These are phyloP conservation scores for Pseudogymnoascus sp. DNA, from an alignment of 2,329 filamentous ascomycete genomes.

Conservation along the genomic window DNA sequence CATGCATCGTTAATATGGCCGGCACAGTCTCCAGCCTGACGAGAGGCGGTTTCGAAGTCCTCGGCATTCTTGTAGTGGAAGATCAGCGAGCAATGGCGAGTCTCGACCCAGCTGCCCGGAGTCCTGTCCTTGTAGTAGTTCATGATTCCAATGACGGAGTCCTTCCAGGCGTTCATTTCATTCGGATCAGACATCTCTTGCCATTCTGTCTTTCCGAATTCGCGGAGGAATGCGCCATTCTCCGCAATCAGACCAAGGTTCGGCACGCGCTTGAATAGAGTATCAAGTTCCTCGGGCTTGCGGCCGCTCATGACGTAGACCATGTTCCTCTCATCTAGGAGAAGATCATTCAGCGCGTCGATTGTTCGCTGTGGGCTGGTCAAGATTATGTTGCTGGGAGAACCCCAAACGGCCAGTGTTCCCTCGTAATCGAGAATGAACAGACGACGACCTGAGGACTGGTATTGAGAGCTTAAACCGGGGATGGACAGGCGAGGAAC, in stretches of 20 bases:
- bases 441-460: conserved; percentile 57
- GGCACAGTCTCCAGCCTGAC: conserved; percentile 81
- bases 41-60: conserved; percentile 65
- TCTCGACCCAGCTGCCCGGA: conserved; percentile 79
- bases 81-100: conserved; percentile 82
- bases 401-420: conserved; percentile 81
- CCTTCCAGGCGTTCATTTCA: conserved; percentile 71
- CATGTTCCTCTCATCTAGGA: conserved; percentile 71
- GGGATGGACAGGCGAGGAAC: conserved; percentile 75
- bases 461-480: conserved; percentile 59
- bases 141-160: conserved; percentile 73
- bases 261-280: conserved; percentile 75
- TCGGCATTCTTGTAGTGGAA: conserved; percentile 84
- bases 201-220: conserved; percentile 64
- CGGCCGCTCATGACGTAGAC: conserved; percentile 93
- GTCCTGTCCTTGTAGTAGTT: conserved; percentile 86
- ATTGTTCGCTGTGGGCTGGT: conserved; percentile 78
- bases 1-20: conserved; percentile 95
- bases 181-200: conserved; percentile 66
- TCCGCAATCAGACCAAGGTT: conserved; percentile 86
- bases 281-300: conserved; percentile 79
- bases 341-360: conserved; percentile 72
- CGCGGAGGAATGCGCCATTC: conserved; percentile 84
- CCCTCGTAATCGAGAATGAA: conserved; percentile 94
- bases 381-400: conserved; percentile 74